Evolutionary conservation across 2,329 filamentous ascomycete species (phyloP).

Genomic region (Ceratocystis albifundus): DNA sequence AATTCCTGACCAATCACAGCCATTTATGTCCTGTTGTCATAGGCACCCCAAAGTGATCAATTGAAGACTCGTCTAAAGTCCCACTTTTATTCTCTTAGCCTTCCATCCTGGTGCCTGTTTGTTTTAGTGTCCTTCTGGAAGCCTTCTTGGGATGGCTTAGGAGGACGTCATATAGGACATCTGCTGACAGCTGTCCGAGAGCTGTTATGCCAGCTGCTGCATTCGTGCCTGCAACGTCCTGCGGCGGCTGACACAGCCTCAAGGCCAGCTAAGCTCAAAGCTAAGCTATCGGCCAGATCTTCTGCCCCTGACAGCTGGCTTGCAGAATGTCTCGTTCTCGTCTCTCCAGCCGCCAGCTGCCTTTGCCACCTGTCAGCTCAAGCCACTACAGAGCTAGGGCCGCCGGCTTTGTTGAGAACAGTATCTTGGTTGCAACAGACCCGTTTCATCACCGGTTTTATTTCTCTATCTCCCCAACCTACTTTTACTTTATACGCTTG

Average conservation of each 20-base stretch:
- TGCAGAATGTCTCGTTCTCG: no score
- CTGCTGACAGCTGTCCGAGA: no score
- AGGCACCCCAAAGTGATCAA: background rate
- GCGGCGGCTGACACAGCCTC: no score
- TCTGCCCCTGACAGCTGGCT: background rate
- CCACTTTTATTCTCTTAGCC: background rate
- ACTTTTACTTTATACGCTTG: background rate
- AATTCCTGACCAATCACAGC: background rate
- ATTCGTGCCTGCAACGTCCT: background rate
- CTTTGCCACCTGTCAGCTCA: background rate
- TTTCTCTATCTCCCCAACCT: background rate
- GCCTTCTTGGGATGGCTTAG: background rate
- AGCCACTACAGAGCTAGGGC: background rate
- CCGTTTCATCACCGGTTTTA: slow-evolving; percentile 7
- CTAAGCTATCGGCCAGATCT: background rate
- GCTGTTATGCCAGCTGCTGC: background rate
- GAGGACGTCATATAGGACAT: background rate
- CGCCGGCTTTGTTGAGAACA: background rate
- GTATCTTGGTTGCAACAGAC: background rate
- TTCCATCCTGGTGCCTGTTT: background rate
- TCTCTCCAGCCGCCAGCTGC: background rate
- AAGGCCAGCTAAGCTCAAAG: no score
- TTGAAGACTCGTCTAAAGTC: background rate
- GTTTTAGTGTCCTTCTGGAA: slow-evolving; percentile 9
- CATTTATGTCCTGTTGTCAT: slow-evolving; percentile 6